Percentiles rank a stretch among this genome's conserved stretches.
Conservation (phyloP, 345 rosid species). For the Melaleuca quinquenervia region DNA sequence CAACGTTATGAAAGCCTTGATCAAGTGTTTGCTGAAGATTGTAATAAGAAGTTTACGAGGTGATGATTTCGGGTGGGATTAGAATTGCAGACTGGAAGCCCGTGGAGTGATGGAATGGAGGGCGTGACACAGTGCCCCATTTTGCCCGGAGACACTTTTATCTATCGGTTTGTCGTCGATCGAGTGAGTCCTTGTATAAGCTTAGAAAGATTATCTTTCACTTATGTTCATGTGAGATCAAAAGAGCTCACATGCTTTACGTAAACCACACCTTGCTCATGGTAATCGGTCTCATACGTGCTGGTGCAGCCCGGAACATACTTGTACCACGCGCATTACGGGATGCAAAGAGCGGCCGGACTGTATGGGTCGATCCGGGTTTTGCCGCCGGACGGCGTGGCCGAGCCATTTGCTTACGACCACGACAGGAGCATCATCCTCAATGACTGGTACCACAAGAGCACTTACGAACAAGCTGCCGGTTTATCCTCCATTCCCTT, state of each 20-base stretch:
- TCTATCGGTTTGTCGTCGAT: slow-evolving; percentile 56
- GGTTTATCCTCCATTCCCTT: slow-evolving; percentile 48
- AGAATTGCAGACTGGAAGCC: slow-evolving; percentile 40
- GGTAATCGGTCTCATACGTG: neutral
- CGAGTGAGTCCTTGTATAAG: slow-evolving; percentile 19
- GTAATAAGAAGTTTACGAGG: neutral
- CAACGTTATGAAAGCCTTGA: neutral
- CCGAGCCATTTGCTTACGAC: slow-evolving; percentile 55
- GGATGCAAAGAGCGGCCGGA: slow-evolving; percentile 77
- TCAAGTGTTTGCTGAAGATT: neutral
- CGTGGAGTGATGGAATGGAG: slow-evolving; percentile 69
- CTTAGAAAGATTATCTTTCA: neutral
- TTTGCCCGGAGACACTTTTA: slow-evolving; percentile 60
- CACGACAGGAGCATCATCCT: slow-evolving; percentile 56
- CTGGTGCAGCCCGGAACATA: slow-evolving; percentile 54
- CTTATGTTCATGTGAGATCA: neutral
- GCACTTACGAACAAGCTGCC: slow-evolving; percentile 40
- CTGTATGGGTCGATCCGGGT: slow-evolving; percentile 53
- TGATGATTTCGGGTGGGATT: neutral
- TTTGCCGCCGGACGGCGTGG: slow-evolving; percentile 19
- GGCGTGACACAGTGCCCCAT: slow-evolving; percentile 72
- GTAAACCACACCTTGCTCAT: neutral
- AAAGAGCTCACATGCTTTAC: neutral
- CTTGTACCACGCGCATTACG: slow-evolving; percentile 73
- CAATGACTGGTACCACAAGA: slow-evolving; percentile 66